Conservation (phyloP, 345 rosid species). For the Arabis hirsuta region DNA sequence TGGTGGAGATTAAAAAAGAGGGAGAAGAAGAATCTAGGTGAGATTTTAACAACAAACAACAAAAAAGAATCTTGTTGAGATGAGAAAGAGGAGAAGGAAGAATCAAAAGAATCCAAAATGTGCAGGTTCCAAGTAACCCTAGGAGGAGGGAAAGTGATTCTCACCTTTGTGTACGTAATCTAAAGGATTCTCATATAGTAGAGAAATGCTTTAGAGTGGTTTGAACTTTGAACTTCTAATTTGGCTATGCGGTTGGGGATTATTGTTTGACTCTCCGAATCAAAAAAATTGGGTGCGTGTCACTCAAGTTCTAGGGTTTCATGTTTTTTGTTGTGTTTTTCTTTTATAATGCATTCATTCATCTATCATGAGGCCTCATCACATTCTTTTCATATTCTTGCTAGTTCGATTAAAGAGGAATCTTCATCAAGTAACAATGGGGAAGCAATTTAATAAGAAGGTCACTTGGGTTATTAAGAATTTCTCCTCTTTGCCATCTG, state of each 20-base stretch:
- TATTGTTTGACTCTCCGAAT: too few species aligned
- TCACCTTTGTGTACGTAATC: not conserved
- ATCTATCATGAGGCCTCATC: too few species aligned
- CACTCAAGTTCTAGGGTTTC: not conserved
- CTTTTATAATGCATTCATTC: too few species aligned
- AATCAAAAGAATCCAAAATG: not conserved
- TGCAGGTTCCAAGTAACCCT: slow-evolving; percentile 14
- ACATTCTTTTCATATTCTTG: not conserved
- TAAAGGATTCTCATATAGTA: not conserved
- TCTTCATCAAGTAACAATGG: not conserved
- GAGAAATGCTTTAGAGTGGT: not conserved
- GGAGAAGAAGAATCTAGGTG: too few species aligned
- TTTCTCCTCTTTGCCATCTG: not conserved
- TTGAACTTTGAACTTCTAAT: not conserved
- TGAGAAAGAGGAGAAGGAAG: not conserved
- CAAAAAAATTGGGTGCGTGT: not conserved
- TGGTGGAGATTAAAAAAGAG: not conserved
- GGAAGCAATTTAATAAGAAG: not conserved
- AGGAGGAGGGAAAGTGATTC: not conserved
- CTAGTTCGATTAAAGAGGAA: not conserved
- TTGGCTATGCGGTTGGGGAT: not conserved
- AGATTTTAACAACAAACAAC: too few species aligned
- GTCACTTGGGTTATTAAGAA: slow-evolving; percentile 21
- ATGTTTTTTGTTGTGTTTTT: too few species aligned
- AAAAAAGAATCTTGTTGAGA: too few species aligned